phyloP scores from a whole-genome alignment of 805 yeast genomes.

The Schwanniomyces vanrijiae region DNA sequence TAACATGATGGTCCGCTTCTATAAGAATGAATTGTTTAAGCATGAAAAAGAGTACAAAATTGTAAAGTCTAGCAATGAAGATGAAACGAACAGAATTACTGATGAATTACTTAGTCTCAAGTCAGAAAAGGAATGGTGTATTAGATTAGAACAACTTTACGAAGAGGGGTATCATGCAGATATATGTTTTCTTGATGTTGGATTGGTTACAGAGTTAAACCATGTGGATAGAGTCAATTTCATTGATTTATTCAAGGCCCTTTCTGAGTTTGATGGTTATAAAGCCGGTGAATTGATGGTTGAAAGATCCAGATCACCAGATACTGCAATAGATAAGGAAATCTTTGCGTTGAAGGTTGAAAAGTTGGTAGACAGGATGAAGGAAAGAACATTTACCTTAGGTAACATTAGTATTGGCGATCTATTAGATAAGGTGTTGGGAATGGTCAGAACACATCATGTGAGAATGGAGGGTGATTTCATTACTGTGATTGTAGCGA shows the following conservation, averaged over 20 bases:
- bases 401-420: constrained; percentile 94
- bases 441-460: constrained; percentile 92
- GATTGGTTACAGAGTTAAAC: constrained; percentile 87
- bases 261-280: constrained; percentile 91
- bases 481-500: constrained; percentile 92
- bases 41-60: constrained; percentile 45
- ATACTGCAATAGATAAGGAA: constrained; percentile 81
- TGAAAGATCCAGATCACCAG: constrained; percentile 92
- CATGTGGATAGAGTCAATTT: constrained; percentile 78
- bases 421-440: constrained; percentile 77
- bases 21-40: constrained; percentile 46
- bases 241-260: constrained; percentile 82
- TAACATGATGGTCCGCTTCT: constrained; percentile 76
- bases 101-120: constrained; percentile 36
- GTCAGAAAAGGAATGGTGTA: constrained; percentile 45
- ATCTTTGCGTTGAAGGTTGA: constrained; percentile 87
- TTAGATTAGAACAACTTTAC: constrained; percentile 45
- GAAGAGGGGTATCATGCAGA: constrained; percentile 74
- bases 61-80: constrained; percentile 42
- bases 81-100: constrained; percentile 48
- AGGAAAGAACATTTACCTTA: constrained; percentile 83
- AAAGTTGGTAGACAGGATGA: constrained; percentile 75
- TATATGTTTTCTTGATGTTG: constrained; percentile 89
- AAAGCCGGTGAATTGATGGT: constrained; percentile 94
- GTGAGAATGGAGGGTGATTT: constrained; percentile 98